Percentiles rank a stretch among this genome's conserved stretches.
These are phyloP conservation scores for Blastocladiella britannica DNA, from an alignment of 192 early-diverging fungal species.

Conservation along the genomic window DNA sequence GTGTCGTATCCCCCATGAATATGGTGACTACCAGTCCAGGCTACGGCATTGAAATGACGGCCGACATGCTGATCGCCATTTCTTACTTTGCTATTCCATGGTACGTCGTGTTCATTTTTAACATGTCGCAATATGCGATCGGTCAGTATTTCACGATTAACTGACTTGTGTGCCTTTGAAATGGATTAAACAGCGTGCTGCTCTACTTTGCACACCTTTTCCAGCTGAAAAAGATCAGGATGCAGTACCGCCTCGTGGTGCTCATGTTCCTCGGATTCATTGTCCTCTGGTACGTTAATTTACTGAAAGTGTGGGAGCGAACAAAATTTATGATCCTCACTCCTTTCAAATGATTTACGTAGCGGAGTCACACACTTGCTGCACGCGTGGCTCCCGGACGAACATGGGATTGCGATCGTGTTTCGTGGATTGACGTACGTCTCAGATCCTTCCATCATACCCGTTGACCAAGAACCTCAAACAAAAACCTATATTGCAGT, in stretches of 20 bases:
- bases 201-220: background rate
- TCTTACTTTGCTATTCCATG: background rate
- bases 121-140: too few relatives aligned
- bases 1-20: too few relatives aligned
- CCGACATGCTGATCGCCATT: background rate
- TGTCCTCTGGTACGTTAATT: background rate
- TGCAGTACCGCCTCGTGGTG: background rate
- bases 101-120: too few relatives aligned
- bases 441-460: background rate
- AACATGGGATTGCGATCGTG: background rate
- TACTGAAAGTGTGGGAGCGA: too few relatives aligned
- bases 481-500: background rate
- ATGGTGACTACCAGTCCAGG: too few relatives aligned
- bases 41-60: too few relatives aligned
- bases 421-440: background rate
- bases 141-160: too few relatives aligned
- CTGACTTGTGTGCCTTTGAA: too few relatives aligned
- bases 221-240: background rate
- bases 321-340: too few relatives aligned
- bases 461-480: background rate
- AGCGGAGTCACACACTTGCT: background rate
- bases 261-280: background rate
- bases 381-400: background rate
- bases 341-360: background rate
- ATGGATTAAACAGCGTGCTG: too few relatives aligned